These are phyloP conservation scores for Echinosophora koreensis DNA, from an alignment of 306 rosid species.

Conservation along the genomic window DNA sequence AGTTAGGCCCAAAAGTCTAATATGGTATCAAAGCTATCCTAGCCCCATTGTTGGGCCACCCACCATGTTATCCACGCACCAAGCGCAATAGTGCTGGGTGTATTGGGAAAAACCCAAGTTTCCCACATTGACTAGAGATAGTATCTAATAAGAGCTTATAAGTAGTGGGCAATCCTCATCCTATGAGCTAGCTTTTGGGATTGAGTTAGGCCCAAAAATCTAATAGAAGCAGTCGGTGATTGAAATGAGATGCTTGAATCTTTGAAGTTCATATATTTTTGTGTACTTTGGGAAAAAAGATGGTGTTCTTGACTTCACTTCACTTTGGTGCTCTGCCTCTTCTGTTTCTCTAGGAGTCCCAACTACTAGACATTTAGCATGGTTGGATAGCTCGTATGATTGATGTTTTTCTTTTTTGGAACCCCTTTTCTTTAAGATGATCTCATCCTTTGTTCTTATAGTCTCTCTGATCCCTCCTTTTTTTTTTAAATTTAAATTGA, in stretches of 20 bases:
- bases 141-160: too few relatives aligned
- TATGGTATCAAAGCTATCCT: too few relatives aligned
- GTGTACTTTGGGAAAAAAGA: constrained; percentile 15
- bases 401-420: constrained; percentile 12
- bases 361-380: constrained; percentile 11
- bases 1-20: too few relatives aligned
- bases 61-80: too few relatives aligned
- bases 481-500: constrained; percentile 18
- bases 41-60: too few relatives aligned
- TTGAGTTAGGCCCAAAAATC: too few relatives aligned
- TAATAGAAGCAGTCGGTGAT: constrained; percentile 13
- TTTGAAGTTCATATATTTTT: constrained; percentile 20
- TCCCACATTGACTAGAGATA: too few relatives aligned
- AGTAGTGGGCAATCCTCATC: too few relatives aligned
- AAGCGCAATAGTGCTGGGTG: too few relatives aligned
- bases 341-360: background rate
- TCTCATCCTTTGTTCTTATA: constrained; percentile 23
- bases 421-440: constrained; percentile 26
- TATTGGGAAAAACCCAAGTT: too few relatives aligned
- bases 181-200: too few relatives aligned
- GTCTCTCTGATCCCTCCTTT: constrained; percentile 7
- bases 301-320: constrained; percentile 32
- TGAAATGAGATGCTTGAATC: constrained; percentile 11
- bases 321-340: constrained; percentile 26
- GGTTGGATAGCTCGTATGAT: background rate